Evolutionary conservation across 2,329 filamentous ascomycete species (phyloP).

Genomic region (Mariannaea elegans): DNA sequence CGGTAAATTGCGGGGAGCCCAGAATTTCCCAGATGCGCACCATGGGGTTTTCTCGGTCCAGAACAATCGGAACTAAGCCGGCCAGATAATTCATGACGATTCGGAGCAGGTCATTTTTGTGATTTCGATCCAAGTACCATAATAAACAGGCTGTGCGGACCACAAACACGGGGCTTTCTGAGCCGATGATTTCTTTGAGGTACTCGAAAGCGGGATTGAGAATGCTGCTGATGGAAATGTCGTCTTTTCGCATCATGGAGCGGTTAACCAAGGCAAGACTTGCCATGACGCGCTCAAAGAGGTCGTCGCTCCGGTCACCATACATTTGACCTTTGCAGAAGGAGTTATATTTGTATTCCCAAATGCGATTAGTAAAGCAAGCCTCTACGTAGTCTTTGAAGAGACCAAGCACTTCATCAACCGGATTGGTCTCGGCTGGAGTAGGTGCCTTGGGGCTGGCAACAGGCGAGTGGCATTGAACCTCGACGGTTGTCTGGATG

Average conservation of each 20-base stretch:
- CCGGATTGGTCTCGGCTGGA: slow-evolving; percentile 31
- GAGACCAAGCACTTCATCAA: slow-evolving; percentile 41
- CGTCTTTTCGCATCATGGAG: slow-evolving; percentile 45
- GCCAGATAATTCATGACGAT: slow-evolving; percentile 45
- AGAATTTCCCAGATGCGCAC: slow-evolving; percentile 44
- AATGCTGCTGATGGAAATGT: slow-evolving; percentile 43
- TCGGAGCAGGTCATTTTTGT: slow-evolving; percentile 44
- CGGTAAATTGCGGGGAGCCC: slow-evolving; percentile 42
- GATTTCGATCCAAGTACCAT: slow-evolving; percentile 47
- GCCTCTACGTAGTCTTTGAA: slow-evolving; percentile 43
- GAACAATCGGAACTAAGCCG: slow-evolving; percentile 41
- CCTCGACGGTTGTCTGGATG: slow-evolving; percentile 43
- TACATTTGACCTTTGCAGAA: slow-evolving; percentile 37
- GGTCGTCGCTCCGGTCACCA: slow-evolving; percentile 44
- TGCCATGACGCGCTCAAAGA: slow-evolving; percentile 47
- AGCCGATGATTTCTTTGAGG: slow-evolving; percentile 44
- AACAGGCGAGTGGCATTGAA: slow-evolving; percentile 45
- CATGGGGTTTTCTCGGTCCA: slow-evolving; percentile 43
- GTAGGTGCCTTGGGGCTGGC: slow-evolving; percentile 31
- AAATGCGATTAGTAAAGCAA: slow-evolving; percentile 40
- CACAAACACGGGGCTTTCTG: slow-evolving; percentile 46
- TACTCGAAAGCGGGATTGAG: slow-evolving; percentile 48
- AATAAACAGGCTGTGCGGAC: slow-evolving; percentile 46
- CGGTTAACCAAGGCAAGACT: slow-evolving; percentile 46
- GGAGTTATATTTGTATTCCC: slow-evolving; percentile 44